Percentiles rank a stretch among this genome's conserved stretches.
These are phyloP conservation scores for Hypoxylon sp. DNA, from an alignment of 2,329 filamentous ascomycete genomes.

Conservation along the genomic window DNA sequence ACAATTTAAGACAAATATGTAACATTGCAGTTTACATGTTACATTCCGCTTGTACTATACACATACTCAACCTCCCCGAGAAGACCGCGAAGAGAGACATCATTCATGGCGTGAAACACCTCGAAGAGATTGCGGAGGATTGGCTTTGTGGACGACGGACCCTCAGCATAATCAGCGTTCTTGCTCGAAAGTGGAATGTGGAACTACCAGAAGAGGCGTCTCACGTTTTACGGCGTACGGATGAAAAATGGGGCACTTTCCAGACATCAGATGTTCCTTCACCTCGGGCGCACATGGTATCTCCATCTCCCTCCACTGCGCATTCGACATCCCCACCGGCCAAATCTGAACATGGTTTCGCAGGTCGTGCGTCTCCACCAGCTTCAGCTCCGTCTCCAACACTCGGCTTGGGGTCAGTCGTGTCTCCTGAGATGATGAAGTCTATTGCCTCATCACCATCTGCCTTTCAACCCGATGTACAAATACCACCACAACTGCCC, in stretches of 20 bases:
- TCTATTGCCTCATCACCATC: constrained; percentile 46
- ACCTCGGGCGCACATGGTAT: constrained; percentile 57
- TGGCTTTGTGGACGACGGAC: constrained; percentile 93
- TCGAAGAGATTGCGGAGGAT: constrained; percentile 95
- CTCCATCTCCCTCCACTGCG: constrained; percentile 47
- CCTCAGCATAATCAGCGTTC: constrained; percentile 85
- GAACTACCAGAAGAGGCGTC: constrained; percentile 87
- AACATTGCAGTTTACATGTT: constrained; percentile 97
- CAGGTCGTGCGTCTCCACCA: constrained; percentile 54
- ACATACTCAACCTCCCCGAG: constrained; percentile 91
- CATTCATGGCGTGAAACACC: constrained; percentile 88
- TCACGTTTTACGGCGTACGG: constrained; percentile 80
- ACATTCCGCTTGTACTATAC: constrained; percentile 94
- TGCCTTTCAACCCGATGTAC: constrained; percentile 46
- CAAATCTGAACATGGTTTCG: constrained; percentile 55
- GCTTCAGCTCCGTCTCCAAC: constrained; percentile 49
- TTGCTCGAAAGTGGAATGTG: constrained; percentile 91
- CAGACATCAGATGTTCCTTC: constrained; percentile 73
- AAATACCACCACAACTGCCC: constrained; percentile 36
- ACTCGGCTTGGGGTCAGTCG: constrained; percentile 46
- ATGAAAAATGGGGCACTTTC: constrained; percentile 83
- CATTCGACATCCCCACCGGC: constrained; percentile 42
- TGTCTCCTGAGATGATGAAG: constrained; percentile 52
- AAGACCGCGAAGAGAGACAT: constrained; percentile 93
- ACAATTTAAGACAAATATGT: constrained; percentile 92